Evolutionary conservation across 495 filamentous ascomycete genomes (phyloP).

Genomic region (Penicillium cosmopolitanum): DNA sequence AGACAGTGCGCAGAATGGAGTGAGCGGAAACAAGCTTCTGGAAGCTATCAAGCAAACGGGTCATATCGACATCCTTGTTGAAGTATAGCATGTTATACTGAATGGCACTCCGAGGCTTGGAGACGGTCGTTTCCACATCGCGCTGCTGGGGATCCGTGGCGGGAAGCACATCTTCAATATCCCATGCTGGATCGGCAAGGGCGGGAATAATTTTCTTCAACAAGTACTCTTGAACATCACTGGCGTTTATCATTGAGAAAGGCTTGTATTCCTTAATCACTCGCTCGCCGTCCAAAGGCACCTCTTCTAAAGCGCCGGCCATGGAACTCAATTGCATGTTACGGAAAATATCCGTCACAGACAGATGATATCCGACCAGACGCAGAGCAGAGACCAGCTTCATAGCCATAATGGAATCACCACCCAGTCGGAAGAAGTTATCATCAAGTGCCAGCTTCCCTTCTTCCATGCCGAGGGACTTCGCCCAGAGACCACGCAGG

Average conservation of each 20-base stretch:
- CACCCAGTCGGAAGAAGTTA: constrained; percentile 41
- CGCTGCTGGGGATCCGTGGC: constrained; percentile 44
- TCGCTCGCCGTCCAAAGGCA: constrained; percentile 4
- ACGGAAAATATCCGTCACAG: constrained; percentile 47
- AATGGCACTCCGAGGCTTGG: constrained; percentile 39
- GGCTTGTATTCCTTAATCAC: constrained; percentile 22
- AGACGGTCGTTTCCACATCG: constrained; percentile 53
- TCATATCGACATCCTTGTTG: constrained; percentile 25
- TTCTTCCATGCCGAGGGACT: constrained; percentile 35
- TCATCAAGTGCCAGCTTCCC: constrained; percentile 38
- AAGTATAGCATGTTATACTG: constrained; percentile 46
- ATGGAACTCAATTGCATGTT: constrained; percentile 36
- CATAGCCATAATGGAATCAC: constrained; percentile 7
- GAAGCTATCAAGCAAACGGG: constrained; percentile 30
- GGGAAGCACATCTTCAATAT: constrained; percentile 29
- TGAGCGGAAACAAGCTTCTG: constrained; percentile 48
- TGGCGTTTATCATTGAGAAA: constrained; percentile 39
- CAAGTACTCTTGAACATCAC: constrained; percentile 28
- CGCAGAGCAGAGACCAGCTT: constrained; percentile 25
- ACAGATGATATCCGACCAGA: constrained; percentile 27
- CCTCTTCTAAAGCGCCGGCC: constrained; percentile 22
- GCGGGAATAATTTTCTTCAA: constrained; percentile 23
- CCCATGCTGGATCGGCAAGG: constrained; percentile 24
- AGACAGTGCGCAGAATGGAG: constrained; percentile 67
- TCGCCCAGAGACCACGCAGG: constrained; percentile 46